These are phyloP conservation scores for Zalerion maritima DNA, from an alignment of 495 filamentous ascomycete species.

Conservation along the genomic window DNA sequence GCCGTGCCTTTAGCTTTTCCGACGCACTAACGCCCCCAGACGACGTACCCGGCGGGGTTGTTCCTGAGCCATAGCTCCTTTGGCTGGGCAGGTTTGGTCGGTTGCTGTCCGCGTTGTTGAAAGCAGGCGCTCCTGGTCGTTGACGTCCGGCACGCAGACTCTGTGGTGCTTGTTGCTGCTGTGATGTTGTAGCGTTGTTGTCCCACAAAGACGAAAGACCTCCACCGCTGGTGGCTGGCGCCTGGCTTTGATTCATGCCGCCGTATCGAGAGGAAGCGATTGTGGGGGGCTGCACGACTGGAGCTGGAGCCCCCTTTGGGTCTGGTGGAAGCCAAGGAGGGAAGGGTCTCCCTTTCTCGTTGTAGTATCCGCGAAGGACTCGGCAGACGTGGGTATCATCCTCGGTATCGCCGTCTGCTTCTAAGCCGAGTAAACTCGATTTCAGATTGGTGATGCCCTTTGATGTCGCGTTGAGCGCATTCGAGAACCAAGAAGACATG, in stretches of 20 bases:
- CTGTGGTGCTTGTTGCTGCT: constrained; percentile 33
- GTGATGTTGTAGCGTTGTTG: constrained; percentile 30
- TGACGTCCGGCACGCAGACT: constrained; percentile 35
- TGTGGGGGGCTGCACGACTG: constrained; percentile 35
- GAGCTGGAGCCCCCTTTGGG: constrained; percentile 49
- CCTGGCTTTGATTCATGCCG: constrained; percentile 23
- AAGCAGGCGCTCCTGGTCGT: too few species aligned
- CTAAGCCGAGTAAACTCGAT: constrained; percentile 58
- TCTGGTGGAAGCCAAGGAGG: constrained; percentile 83
- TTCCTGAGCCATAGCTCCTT: constrained; percentile 31
- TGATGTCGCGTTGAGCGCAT: constrained; percentile 64
- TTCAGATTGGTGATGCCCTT: constrained; percentile 69
- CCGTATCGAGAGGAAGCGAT: constrained; percentile 38
- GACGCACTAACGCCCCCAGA: constrained; percentile 28
- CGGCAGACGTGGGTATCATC: constrained; percentile 91
- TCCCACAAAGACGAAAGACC: constrained; percentile 79
- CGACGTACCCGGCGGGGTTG: constrained; percentile 26
- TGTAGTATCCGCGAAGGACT: constrained; percentile 90
- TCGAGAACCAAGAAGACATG: constrained; percentile 71
- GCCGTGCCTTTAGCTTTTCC: constrained; percentile 50
- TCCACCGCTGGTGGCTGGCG: constrained; percentile 17
- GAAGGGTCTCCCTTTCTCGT: constrained; percentile 68
- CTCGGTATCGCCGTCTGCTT: constrained; percentile 82
- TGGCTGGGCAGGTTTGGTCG: constrained; percentile 31
- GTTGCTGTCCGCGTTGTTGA: constrained; percentile 13